Percentiles rank a stretch among this genome's conserved stretches.
Conservation (phyloP, 2,329 filamentous ascomycete species). For the Calonectria crousiana region DNA sequence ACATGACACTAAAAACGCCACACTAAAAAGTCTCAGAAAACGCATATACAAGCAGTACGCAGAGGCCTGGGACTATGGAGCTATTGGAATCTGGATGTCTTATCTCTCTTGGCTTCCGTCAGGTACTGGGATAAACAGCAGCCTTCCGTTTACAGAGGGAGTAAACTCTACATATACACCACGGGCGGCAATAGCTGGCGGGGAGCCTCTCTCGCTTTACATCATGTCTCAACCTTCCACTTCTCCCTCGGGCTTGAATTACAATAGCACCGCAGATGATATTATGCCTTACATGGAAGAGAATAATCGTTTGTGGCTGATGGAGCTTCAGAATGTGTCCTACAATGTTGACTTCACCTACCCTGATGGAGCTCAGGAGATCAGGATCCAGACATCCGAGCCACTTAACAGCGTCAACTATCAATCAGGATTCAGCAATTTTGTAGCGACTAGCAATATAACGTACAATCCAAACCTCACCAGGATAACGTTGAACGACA, state of each 20-base stretch:
- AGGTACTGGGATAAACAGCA: neutral
- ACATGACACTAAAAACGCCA: neutral
- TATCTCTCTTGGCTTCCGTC: slow-evolving; percentile 1
- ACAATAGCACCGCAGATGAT: neutral
- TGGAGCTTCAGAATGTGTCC: neutral
- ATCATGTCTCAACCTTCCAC: neutral
- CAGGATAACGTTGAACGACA: neutral
- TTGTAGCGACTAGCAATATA: neutral
- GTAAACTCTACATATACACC: neutral
- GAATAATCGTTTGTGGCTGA: neutral
- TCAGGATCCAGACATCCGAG: neutral
- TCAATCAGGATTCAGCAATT: neutral
- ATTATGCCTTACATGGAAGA: neutral
- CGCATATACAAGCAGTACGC: neutral
- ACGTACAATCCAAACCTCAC: neutral
- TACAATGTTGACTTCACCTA: neutral
- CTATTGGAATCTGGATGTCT: neutral
- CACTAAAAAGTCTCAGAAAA: neutral
- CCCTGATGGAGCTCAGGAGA: neutral
- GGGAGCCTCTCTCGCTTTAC: neutral
- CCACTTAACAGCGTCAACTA: neutral
- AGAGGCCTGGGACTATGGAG: neutral
- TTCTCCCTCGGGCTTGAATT: neutral
- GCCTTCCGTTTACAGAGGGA: neutral
- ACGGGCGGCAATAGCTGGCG: neutral